These are phyloP conservation scores for Postia placenta DNA, from an alignment of 768 basidiomycete genomes.

Conservation along the genomic window DNA sequence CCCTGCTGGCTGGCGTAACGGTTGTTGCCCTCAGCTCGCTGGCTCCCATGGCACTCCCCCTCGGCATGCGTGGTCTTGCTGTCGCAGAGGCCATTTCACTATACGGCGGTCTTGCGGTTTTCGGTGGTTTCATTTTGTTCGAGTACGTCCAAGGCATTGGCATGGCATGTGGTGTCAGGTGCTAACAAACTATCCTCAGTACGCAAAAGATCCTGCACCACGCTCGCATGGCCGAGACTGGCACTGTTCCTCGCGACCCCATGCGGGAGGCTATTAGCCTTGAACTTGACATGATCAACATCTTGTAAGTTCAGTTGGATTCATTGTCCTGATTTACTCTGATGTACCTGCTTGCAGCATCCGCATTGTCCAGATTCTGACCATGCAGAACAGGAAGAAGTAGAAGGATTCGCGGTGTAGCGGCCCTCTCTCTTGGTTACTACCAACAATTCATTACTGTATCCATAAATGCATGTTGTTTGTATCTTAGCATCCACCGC, in stretches of 20 bases:
- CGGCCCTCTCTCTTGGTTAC: too few species aligned
- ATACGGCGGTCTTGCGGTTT: constrained; percentile 87
- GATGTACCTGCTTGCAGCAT: constrained; percentile 37
- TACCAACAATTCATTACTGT: too few species aligned
- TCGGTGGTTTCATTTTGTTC: constrained; percentile 80
- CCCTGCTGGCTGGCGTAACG: constrained; percentile 82
- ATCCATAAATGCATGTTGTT: too few species aligned
- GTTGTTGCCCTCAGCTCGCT: constrained; percentile 84
- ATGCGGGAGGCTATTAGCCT: constrained; percentile 72
- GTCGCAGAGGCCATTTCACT: constrained; percentile 72
- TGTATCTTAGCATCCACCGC: too few species aligned
- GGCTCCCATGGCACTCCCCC: constrained; percentile 85
- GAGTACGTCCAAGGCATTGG: constrained; percentile 45
- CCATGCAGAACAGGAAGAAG: constrained; percentile 58
- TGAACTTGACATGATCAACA: constrained; percentile 86
- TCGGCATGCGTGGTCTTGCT: constrained; percentile 72
- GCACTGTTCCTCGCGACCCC: constrained; percentile 63
- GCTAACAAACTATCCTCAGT: constrained; percentile 29
- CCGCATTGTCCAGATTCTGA: constrained; percentile 74
- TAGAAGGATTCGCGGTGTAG: too few species aligned
- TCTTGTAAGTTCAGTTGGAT: constrained; percentile 50
- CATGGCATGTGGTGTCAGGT: not conserved
- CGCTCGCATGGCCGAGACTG: constrained; percentile 66
- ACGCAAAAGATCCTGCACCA: constrained; percentile 83
- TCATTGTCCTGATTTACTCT: not conserved